Percentiles rank a stretch among this genome's conserved stretches.
phyloP scores from a whole-genome alignment of 2,329 filamentous ascomycete genomes.

The Cordyceps tenuipes region DNA sequence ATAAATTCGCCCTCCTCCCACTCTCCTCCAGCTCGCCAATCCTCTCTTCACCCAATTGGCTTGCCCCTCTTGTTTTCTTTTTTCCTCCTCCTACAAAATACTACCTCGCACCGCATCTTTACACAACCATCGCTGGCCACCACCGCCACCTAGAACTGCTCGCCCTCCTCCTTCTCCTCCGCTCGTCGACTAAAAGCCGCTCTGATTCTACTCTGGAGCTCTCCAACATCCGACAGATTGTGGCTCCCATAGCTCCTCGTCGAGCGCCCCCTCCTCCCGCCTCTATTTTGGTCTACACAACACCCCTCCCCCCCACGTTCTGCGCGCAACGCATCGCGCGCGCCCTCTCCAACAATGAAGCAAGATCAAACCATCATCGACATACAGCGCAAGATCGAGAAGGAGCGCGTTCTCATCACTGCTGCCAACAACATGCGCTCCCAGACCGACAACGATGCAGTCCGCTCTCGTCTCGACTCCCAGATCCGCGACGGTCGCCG shows the following conservation, averaged over 20 bases:
- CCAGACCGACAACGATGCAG: constrained; percentile 87
- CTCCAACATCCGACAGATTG: neutral
- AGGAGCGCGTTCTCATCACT: constrained; percentile 90
- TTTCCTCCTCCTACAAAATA: neutral
- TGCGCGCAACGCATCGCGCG: constrained; percentile 31
- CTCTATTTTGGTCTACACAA: neutral
- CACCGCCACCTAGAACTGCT: neutral
- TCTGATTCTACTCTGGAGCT: neutral
- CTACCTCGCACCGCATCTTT: neutral
- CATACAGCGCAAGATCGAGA: constrained; percentile 94
- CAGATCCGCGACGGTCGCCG: constrained; percentile 89
- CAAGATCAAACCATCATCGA: constrained; percentile 62
- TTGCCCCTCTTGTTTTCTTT: constrained; percentile 10
- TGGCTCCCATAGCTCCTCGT: neutral
- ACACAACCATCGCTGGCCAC: neutral
- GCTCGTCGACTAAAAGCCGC: neutral
- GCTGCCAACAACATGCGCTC: constrained; percentile 92
- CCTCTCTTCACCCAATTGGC: neutral
- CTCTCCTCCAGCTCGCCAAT: neutral
- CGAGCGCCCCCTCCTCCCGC: neutral
- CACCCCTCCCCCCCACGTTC: constrained; percentile 21
- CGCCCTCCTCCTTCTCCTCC: neutral
- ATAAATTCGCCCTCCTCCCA: neutral
- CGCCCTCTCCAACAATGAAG: constrained; percentile 45
- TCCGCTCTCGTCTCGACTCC: constrained; percentile 82